Evolutionary conservation across 148 eudicot species (phyloP).

Genomic region (Arctostaphylos glauca): DNA sequence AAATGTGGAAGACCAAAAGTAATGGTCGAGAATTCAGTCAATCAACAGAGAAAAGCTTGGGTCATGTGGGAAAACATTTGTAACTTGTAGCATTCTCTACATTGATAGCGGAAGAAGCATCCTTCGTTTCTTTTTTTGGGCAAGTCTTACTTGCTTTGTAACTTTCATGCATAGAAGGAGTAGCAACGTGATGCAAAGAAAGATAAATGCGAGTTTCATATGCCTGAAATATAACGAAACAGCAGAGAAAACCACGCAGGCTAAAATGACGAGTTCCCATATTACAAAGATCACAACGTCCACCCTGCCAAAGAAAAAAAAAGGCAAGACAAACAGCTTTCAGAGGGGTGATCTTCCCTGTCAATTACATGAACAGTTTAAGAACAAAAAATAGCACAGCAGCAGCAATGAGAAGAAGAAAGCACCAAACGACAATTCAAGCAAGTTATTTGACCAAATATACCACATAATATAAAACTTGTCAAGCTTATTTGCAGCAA

Average conservation of each 20-base stretch:
- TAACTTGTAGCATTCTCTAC: conserved; percentile 29
- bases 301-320: conserved; percentile 64
- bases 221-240: conserved; percentile 84
- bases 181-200: conserved; percentile 57
- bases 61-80: background rate
- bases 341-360: conserved; percentile 8
- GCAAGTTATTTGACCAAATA: background rate
- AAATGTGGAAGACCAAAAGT: conserved; percentile 9
- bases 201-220: conserved; percentile 69
- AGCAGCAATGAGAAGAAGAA: background rate
- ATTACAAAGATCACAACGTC: conserved; percentile 88
- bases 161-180: conserved; percentile 84
- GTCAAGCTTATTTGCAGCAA: background rate
- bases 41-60: conserved; percentile 15
- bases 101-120: conserved; percentile 98
- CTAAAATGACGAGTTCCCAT: conserved; percentile 93
- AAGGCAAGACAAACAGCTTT: conserved; percentile 1
- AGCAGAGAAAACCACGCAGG: conserved; percentile 85
- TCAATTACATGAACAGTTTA: background rate
- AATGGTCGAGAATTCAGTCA: conserved; percentile 21
- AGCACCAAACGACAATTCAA: background rate
- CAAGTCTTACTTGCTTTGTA: conserved; percentile 81
- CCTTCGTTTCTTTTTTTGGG: conserved; percentile 93
- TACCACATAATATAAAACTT: background rate
- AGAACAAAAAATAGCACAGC: conserved; percentile 1